Conservation (phyloP, 192 early-diverging fungal genomes). For the Umbelopsis ramanniana region DNA sequence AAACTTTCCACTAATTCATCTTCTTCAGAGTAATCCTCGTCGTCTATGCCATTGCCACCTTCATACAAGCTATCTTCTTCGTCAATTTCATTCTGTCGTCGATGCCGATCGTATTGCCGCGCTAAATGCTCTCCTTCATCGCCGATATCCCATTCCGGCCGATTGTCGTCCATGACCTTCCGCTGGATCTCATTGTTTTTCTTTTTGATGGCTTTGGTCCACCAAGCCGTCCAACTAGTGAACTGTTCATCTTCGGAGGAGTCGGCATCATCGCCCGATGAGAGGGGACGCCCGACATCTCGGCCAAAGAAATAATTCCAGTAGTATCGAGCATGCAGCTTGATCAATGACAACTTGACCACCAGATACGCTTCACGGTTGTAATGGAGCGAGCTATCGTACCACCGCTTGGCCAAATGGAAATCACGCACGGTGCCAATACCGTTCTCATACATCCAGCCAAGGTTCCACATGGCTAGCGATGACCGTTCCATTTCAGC, state of each 20-base stretch:
- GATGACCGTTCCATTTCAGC: conserved; percentile 75
- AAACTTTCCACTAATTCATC: conserved; percentile 58
- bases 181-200: conserved; percentile 16
- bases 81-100: conserved; percentile 36
- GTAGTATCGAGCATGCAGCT: conserved; percentile 67
- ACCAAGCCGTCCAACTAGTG: conserved; percentile 8
- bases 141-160: conserved; percentile 38
- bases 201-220: background rate
- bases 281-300: conserved; percentile 51
- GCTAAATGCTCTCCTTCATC: conserved; percentile 46
- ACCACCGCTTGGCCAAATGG: conserved; percentile 91
- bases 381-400: conserved; percentile 78
- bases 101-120: conserved; percentile 36
- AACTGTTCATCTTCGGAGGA: background rate
- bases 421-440: conserved; percentile 90
- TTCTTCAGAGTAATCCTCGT: conserved; percentile 49
- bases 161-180: conserved; percentile 29
- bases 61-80: conserved; percentile 34
- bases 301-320: conserved; percentile 67
- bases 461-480: conserved; percentile 96
- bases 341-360: conserved; percentile 72
- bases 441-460: conserved; percentile 96
- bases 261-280: background rate
- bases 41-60: conserved; percentile 27
- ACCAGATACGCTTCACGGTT: conserved; percentile 85